Percentiles rank a stretch among this genome's conserved stretches.
Evolutionary conservation across 2,329 filamentous ascomycete genomes (phyloP).

Genomic region (Phaeosphaeria sp.): DNA sequence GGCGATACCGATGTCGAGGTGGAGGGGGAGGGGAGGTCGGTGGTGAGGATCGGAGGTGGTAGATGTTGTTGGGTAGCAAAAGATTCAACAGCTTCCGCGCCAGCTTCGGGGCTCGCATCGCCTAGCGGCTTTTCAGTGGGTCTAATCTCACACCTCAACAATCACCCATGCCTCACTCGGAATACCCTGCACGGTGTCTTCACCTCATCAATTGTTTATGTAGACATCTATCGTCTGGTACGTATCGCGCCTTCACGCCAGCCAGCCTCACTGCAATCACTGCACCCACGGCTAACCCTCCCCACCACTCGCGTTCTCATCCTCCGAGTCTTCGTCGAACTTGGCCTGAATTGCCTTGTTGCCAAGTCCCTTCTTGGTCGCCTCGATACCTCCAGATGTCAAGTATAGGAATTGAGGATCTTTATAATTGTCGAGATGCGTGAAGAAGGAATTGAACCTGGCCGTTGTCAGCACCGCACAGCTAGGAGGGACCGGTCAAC

Average conservation of each 20-base stretch:
- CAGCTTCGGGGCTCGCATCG: background rate
- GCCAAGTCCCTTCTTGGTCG: conserved; percentile 45
- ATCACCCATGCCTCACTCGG: background rate
- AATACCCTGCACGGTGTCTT: background rate
- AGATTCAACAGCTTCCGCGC: conserved; percentile 14
- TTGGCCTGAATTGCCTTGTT: conserved; percentile 35
- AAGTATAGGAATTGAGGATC: conserved; percentile 58
- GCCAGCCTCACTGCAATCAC: background rate
- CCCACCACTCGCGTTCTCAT: conserved; percentile 45
- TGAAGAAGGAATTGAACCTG: conserved; percentile 58
- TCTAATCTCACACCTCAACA: background rate
- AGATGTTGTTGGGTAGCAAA: conserved; percentile 25
- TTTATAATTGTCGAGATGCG: conserved; percentile 59
- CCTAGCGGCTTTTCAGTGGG: background rate
- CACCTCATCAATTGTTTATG: background rate
- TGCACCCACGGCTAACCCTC: conserved; percentile 27
- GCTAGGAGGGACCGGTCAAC: conserved; percentile 44
- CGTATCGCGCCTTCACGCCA: background rate
- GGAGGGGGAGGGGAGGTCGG: conserved; percentile 23
- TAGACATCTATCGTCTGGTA: background rate
- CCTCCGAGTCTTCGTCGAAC: conserved; percentile 44
- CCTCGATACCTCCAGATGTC: conserved; percentile 56
- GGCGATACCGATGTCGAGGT: conserved; percentile 30
- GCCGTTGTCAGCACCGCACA: conserved; percentile 16
- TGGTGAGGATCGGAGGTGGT: conserved; percentile 19